Evolutionary conservation across 345 rosid genomes (phyloP).

Genomic region (Angophora floribunda): DNA sequence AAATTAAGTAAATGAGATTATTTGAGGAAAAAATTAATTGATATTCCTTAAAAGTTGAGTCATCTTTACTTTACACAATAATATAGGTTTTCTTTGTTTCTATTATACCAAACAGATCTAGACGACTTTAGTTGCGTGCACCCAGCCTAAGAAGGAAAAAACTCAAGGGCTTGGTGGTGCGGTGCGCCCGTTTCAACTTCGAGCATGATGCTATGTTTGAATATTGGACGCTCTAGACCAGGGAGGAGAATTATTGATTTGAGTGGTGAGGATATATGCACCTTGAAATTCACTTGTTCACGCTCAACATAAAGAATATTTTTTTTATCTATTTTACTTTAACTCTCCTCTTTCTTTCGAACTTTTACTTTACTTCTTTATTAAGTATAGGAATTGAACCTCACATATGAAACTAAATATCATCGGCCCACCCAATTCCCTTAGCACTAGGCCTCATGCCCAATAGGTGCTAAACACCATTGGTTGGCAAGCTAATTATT

Average conservation of each 20-base stretch:
- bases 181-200: not conserved
- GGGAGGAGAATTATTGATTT: not conserved
- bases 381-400: not conserved
- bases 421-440: not conserved
- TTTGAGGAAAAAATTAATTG: not conserved
- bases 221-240: not conserved
- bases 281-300: not conserved
- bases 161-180: not conserved
- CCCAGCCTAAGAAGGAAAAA: not conserved
- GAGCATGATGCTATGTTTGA: not conserved
- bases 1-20: not conserved
- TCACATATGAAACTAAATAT: not conserved
- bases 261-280: not conserved
- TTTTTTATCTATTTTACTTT: not conserved
- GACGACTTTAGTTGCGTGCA: not conserved
- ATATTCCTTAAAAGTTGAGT: not conserved
- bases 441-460: not conserved
- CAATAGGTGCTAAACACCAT: not conserved
- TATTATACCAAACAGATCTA: not conserved
- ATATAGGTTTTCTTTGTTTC: not conserved
- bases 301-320: not conserved
- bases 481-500: not conserved
- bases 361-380: not conserved
- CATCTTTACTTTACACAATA: not conserved
- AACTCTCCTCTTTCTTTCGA: not conserved